Percentiles rank a stretch among this genome's conserved stretches.
Evolutionary conservation across 2,329 filamentous ascomycete genomes (phyloP).

Genomic region (Bisporella sp.): DNA sequence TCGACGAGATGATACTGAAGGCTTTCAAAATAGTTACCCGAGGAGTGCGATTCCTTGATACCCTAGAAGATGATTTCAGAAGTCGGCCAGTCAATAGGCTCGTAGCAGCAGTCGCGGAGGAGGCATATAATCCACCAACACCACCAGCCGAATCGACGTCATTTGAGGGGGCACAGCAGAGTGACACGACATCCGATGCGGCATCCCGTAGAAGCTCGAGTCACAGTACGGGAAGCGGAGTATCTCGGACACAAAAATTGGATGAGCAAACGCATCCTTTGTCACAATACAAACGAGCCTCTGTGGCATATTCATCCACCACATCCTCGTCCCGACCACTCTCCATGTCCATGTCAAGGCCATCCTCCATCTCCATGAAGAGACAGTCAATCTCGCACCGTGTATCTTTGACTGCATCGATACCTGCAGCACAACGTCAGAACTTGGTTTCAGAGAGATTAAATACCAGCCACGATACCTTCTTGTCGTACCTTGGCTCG

Average conservation of each 20-base stretch:
- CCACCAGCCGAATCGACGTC: conserved; percentile 51
- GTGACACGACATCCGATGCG: conserved; percentile 33
- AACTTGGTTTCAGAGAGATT: conserved; percentile 81
- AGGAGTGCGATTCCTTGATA: conserved; percentile 82
- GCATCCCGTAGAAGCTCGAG: conserved; percentile 23
- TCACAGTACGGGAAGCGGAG: conserved; percentile 23
- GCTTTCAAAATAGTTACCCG: conserved; percentile 92
- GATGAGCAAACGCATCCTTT: conserved; percentile 24
- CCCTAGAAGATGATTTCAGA: conserved; percentile 57
- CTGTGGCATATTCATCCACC: conserved; percentile 14
- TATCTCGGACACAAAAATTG: conserved; percentile 16
- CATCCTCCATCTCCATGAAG: conserved; percentile 17
- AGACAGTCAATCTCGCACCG: conserved; percentile 50
- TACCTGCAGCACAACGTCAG: conserved; percentile 53
- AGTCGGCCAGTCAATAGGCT: conserved; percentile 46
- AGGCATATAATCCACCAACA: conserved; percentile 52
- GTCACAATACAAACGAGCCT: conserved; percentile 23
- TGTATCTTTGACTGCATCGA: conserved; percentile 66
- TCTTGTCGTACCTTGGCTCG: conserved; percentile 83
- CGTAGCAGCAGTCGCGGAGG: conserved; percentile 53
- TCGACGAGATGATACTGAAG: conserved; percentile 90
- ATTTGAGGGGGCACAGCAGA: conserved; percentile 35
- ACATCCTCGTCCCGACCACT: conserved; percentile 18
- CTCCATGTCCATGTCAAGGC: conserved; percentile 13
- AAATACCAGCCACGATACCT: conserved; percentile 74